A percentile compares a stretch with the other conserved stretches of the same genome.
Evolutionary conservation across 1,284 basidiomycete genomes (phyloP).

Genomic region (Anthracocystis panici-leucophaei): DNA sequence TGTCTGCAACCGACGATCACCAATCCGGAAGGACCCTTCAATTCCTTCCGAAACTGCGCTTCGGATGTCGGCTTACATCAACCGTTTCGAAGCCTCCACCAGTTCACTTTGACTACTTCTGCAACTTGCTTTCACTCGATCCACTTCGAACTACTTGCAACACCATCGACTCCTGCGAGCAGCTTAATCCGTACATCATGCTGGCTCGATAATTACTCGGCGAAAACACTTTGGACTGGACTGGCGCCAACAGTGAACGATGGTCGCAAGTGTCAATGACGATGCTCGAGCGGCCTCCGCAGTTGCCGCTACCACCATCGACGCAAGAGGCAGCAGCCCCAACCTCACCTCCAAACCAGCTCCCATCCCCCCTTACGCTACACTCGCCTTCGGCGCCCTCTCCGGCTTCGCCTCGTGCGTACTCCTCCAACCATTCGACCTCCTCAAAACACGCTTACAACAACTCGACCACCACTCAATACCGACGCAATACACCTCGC

Average conservation of each 20-base stretch:
- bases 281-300: constrained; percentile 15
- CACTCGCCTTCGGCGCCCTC: constrained; percentile 61
- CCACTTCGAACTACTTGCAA: background rate
- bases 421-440: constrained; percentile 66
- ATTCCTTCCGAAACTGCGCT: background rate
- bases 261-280: background rate
- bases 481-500: constrained; percentile 22
- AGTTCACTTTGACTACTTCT: background rate
- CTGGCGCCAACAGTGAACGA: background rate
- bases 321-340: background rate
- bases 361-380: constrained; percentile 57
- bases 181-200: background rate
- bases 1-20: constrained; percentile 25
- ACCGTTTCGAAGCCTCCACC: constrained; percentile 10
- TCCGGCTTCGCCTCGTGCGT: constrained; percentile 67
- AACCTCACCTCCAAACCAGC: constrained; percentile 5
- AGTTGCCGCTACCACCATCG: background rate
- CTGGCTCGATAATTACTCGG: background rate
- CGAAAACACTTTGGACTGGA: background rate
- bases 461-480: constrained; percentile 42
- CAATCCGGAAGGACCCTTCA: constrained; percentile 26
- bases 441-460: constrained; percentile 68
- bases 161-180: background rate
- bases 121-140: background rate
- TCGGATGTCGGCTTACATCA: constrained; percentile 29